Base-by-base conservation (phyloP, 345 rosid species). In the Murraya paniculata region DNA sequence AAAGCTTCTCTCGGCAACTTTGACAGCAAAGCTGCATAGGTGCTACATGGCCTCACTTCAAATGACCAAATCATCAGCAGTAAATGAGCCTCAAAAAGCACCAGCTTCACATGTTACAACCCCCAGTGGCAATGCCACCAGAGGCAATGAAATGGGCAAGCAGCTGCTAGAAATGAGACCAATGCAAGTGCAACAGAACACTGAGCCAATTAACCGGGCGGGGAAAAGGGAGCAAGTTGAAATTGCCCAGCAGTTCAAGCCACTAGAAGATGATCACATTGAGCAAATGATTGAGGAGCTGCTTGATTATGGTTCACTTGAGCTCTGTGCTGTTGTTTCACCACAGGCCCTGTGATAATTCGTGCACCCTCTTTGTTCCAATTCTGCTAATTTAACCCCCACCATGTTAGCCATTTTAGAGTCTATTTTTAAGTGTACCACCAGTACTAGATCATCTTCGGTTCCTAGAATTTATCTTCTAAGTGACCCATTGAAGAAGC, bases 21-120 rank as follows among this genome's bases (percentile, higher is more conserved):
- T 94, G 81, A 94, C 97, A 0, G 99, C 98, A 7, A 96, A 96
- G 78, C 88, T 96, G 74, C 97, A 94, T 62, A 87, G 93, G 64
- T 94, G 99, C 87, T 96, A 92, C 85, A 90, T 92, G 98, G 97
- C 98, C 38, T 96, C 99, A 3, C 90, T 94, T 78, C 97, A 96
- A 64, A 59, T 94, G 88, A 92, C 97, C 41, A 91, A 92, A 65
- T 80, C 89, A 36, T 64, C 96, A n/a, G 28, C 96, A n/a, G 31
- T 62, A 45, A 84, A 79, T 19, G 72, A 79, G 45, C 82, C 79
- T 1, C 82, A 48, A 57, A 78, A 74, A 70, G 67, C 82, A 3
- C 81, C 86, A 22, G 22, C 68, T 45, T 73, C 87, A 4, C 81
- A 77, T 9, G 81, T 60, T 62, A 24, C 66, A 25, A 53, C 67